A percentile compares a stretch with the other conserved stretches of the same genome.
Conservation (phyloP, 345 rosid species). For the Populus ilicifolia region DNA sequence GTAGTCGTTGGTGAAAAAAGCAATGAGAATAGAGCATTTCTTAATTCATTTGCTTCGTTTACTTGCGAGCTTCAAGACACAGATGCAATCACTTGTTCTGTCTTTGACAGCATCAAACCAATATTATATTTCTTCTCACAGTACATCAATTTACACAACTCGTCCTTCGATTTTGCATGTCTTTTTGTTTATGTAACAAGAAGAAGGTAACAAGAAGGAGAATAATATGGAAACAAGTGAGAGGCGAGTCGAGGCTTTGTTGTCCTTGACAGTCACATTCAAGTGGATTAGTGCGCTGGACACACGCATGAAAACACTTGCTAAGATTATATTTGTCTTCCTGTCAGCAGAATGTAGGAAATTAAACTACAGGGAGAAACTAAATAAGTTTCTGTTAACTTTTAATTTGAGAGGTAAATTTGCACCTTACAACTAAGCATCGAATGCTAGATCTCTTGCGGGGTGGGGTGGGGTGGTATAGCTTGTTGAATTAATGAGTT, state of each 20-base stretch:
- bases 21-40: slow-evolving; percentile 15
- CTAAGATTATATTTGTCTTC: neutral
- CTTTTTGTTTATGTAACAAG: neutral
- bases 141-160: neutral
- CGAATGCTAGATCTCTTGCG: neutral
- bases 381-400: no score
- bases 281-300: neutral
- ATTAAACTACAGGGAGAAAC: no score
- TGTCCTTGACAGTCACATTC: neutral
- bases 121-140: neutral
- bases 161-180: neutral
- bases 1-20: slow-evolving; percentile 18
- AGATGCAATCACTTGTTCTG: neutral
- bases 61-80: neutral
- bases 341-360: no score
- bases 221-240: slow-evolving; percentile 4
- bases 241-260: neutral
- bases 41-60: neutral
- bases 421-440: no score
- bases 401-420: neutral
- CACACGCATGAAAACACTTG: neutral
- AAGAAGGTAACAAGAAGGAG: slow-evolving; percentile 17
- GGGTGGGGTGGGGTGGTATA: fast-evolving
- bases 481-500: neutral
- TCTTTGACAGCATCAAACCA: neutral